Evolutionary conservation across 2,329 filamentous ascomycete species (phyloP), one percentile per base, ranked within the genome.

Genomic region (Fusarium abutilonis): DNA sequence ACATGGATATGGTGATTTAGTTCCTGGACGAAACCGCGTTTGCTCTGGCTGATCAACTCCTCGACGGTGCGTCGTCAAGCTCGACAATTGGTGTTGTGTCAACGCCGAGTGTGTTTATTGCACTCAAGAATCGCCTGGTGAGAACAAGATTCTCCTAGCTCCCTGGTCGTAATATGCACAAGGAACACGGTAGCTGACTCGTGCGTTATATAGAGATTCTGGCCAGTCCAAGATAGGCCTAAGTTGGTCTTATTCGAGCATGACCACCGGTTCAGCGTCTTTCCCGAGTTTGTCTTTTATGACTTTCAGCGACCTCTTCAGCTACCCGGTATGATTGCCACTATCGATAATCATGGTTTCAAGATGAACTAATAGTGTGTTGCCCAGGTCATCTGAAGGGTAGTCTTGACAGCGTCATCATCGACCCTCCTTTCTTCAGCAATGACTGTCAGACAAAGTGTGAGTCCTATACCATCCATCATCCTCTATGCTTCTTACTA

Each of bases 371-470:
- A n/a, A 55, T 40, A 9, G n/a, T 19, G 6, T 26, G 9, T 26
- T 31, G 31, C 6, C 17, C 17, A 83, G 80, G 73, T 11, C 74
- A 82, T 31, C 74, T 93, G 32, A 91, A 89, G 70, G 85, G 84
- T 17, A 79, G 76, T 17, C 84, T 89, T 42, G 88, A 92, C 74
- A 83, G 86, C 50, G 83, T 94, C 58, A 88, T 93, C 51, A 85
- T 84, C 66, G 91, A 95, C 71, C 91, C 91, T 9, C 91, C 91
- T 0, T 94, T 94, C 73, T 79, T 94, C 32, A 92, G 86, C 73
- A 84, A 90, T 60, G 90, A 94, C 70, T 94, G 91, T 72, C 90
- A 94, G 73, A 92, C 89, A 0, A 93, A 92, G 79, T 80, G 88
- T 89, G 67, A 66, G 76, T 69, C 13, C 14, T 29, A 15, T 23